A percentile compares a stretch with the other conserved stretches of the same genome.
These are phyloP conservation scores for Paramecium sexaurelia DNA, from an alignment of 73 alveolate species.

Conservation along the genomic window DNA sequence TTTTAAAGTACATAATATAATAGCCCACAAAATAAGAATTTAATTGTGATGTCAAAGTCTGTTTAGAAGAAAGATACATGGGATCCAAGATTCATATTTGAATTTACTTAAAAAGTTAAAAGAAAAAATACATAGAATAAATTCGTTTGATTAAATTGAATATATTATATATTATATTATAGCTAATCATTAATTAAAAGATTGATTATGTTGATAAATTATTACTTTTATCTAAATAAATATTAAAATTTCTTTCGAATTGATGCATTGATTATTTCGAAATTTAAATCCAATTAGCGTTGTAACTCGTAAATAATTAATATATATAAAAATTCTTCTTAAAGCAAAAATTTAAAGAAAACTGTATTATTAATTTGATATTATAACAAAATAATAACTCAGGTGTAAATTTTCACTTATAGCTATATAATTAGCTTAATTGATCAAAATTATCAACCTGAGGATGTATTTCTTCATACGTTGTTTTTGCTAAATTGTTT, in stretches of 20 bases:
- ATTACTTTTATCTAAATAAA: no score
- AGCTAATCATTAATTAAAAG: no score
- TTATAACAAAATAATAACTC: neutral
- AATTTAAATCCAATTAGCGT: no score
- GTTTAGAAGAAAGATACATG: neutral
- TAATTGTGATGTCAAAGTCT: neutral
- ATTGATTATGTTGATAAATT: neutral
- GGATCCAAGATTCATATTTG: conserved; percentile 36
- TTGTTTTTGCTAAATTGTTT: neutral
- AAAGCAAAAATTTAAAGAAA: no score
- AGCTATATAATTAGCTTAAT: neutral
- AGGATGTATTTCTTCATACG: neutral
- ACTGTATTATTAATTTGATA: no score
- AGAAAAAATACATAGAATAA: neutral
- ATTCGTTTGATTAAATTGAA: neutral
- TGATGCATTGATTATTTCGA: no score
- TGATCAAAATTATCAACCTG: conserved; percentile 7
- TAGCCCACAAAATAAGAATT: conserved; percentile 9
- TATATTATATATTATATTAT: neutral
- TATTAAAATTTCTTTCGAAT: no score
- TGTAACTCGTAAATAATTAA: no score
- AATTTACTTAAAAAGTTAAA: neutral
- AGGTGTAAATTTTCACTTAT: neutral
- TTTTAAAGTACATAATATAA: neutral
- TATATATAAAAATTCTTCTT: no score